Base-by-base conservation (phyloP, 2,329 filamentous ascomycete genomes). In the Hirsutella rhossiliensis region DNA sequence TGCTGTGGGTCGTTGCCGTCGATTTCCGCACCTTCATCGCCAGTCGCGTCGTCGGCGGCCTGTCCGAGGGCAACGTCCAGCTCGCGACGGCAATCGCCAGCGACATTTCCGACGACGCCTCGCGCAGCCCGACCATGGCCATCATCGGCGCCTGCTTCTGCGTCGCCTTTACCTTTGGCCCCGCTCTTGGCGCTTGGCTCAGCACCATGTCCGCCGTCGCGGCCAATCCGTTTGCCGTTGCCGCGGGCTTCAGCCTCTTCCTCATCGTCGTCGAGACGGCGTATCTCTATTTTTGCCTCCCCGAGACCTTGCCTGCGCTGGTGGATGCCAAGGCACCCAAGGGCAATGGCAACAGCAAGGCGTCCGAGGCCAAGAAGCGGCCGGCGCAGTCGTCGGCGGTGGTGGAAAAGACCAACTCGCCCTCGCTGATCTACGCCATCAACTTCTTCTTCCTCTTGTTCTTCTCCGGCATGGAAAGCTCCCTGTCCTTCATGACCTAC, bases 401-500 rank as follows among this genome's bases (percentile, higher is more conserved):
- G 11, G 46, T 62, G 20, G 64, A 67, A 53, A 72, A 84, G 46
- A 94, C 87, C 3, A 97, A 97, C 64, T 87, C 84, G 4, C 87
- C 92, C 52, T 66, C 78, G 28, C 61, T 94, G 12, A 78, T 98
- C 40, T 96, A 96, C 60, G 66, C 82, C 2, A 81, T 87, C 0
- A 92, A 98, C 63, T 84, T 97, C 57, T 67, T 82, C 40, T 98
- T 98, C 63, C 80, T 98, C 47, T 79, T 98, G 12, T 95, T 95
- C 65, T 98, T 98, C 66, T 95, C 87, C 2, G 92, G 92, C 48
- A 90, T 98, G 84, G 92, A 98, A 61, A 97, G 95, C 63, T 95
- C 88, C 1, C 75, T 98, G 3, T 89, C 92, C 0, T 98, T 98
- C 62, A 89, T 98, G 79, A 97, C 90, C 0, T 94, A 92, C 56